These are phyloP conservation scores for Sclerotinia nivalis DNA, from an alignment of 2,329 filamentous ascomycete genomes.

Conservation along the genomic window DNA sequence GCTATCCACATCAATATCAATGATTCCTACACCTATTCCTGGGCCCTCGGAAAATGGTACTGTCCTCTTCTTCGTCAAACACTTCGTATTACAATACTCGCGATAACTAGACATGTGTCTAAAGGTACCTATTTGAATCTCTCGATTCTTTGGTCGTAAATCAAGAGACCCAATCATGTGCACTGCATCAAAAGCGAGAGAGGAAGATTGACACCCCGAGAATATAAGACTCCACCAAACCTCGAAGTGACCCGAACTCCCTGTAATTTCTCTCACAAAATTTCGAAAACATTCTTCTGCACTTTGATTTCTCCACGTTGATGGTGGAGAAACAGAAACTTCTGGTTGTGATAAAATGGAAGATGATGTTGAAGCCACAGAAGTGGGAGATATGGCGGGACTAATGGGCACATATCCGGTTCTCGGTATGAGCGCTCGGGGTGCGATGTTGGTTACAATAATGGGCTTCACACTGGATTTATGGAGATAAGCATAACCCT, in stretches of 20 bases:
- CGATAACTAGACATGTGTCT: slow-evolving; percentile 31
- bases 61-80: slow-evolving; percentile 24
- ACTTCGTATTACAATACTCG: slow-evolving; percentile 33
- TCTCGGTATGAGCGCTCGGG: slow-evolving; percentile 8
- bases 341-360: slow-evolving; percentile 8
- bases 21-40: not conserved
- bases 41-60: not conserved
- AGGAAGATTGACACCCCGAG: slow-evolving; percentile 9
- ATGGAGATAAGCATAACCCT: slow-evolving; percentile 36
- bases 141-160: slow-evolving; percentile 23
- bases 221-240: slow-evolving; percentile 19
- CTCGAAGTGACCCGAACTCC: slow-evolving; percentile 2
- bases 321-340: not conserved
- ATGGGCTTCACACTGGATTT: not conserved
- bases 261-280: slow-evolving; percentile 18
- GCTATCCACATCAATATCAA: slow-evolving; percentile 13
- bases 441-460: slow-evolving; percentile 9
- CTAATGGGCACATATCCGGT: slow-evolving; percentile 15
- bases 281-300: slow-evolving; percentile 17
- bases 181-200: slow-evolving; percentile 11
- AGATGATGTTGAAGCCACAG: slow-evolving; percentile 13
- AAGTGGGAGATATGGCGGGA: slow-evolving; percentile 4
- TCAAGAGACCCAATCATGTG: slow-evolving; percentile 22
- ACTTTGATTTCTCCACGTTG: not conserved
- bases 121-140: slow-evolving; percentile 30